A percentile compares a stretch with the other conserved stretches of the same genome.
These are phyloP conservation scores for Camillea tinctor DNA, from an alignment of 2,329 filamentous ascomycete genomes.

Conservation along the genomic window DNA sequence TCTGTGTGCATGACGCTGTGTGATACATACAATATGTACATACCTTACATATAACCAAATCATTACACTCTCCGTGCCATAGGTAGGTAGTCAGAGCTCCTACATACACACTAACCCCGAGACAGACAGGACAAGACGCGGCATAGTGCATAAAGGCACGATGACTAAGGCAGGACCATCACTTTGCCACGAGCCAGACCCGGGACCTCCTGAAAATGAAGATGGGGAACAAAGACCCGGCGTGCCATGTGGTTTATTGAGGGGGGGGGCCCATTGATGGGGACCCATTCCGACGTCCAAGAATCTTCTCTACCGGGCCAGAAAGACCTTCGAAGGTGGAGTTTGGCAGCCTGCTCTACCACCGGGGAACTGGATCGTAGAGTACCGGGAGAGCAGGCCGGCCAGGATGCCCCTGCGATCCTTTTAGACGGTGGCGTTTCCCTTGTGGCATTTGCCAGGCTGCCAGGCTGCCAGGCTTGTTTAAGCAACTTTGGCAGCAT, in stretches of 20 bases:
- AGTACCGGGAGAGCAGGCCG: background rate
- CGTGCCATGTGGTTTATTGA: background rate
- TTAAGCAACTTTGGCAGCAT: background rate
- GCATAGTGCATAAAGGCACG: no score
- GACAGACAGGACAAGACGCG: no score
- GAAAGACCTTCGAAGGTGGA: background rate
- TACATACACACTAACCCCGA: no score
- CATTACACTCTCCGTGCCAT: no score
- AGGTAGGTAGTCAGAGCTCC: no score
- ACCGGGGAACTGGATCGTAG: conserved; percentile 2
- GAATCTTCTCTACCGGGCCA: background rate
- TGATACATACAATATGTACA: no score
- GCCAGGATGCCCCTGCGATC: background rate
- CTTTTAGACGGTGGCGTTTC: background rate
- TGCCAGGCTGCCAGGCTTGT: no score
- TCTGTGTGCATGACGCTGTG: no score
- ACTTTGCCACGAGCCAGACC: background rate
- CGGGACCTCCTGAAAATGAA: background rate
- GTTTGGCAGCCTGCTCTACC: background rate
- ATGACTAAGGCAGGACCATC: background rate
- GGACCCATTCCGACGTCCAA: background rate
- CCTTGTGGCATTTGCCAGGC: background rate
- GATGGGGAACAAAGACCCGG: background rate
- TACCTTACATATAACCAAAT: no score
- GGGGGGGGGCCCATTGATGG: background rate